A percentile compares a stretch with the other conserved stretches of the same genome.
These are phyloP conservation scores for Jaltomata sinuosa DNA, from an alignment of 257 asterid species.

Conservation along the genomic window DNA sequence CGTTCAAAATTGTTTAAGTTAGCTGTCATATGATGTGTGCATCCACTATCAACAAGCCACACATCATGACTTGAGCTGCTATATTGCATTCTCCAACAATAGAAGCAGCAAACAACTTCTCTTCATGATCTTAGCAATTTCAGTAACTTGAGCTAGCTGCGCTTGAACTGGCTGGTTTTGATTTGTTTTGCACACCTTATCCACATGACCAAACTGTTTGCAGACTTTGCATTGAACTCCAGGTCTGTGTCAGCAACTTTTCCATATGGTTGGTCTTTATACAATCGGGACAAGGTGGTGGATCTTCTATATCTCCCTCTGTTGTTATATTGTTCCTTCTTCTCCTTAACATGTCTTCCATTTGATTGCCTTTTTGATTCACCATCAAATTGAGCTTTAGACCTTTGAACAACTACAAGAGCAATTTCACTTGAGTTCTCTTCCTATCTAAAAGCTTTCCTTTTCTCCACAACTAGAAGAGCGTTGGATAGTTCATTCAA, in stretches of 20 bases:
- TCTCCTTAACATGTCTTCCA: background rate
- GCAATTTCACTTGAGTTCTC: background rate
- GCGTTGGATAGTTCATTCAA: background rate
- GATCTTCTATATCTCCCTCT: background rate
- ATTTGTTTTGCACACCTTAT: background rate
- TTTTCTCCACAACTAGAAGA: too few species aligned
- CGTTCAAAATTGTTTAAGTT: background rate
- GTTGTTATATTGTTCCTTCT: background rate
- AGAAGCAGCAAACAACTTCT: background rate
- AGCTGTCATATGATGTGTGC: background rate
- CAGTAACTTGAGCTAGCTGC: background rate
- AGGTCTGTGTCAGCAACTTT: background rate
- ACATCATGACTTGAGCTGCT: background rate
- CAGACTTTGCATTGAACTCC: background rate
- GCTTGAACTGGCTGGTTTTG: background rate
- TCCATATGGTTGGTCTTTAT: background rate
- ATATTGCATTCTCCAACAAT: background rate
- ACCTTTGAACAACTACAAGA: background rate
- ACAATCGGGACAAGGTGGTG: too few species aligned
- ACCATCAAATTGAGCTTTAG: background rate
- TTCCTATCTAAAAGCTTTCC: background rate
- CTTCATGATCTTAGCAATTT: background rate
- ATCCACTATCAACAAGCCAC: too few species aligned
- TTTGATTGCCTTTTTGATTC: too few species aligned
- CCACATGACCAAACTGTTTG: background rate